These are phyloP conservation scores for Ophiostoma perfectum DNA, from an alignment of 2,329 filamentous ascomycete species.

Conservation along the genomic window DNA sequence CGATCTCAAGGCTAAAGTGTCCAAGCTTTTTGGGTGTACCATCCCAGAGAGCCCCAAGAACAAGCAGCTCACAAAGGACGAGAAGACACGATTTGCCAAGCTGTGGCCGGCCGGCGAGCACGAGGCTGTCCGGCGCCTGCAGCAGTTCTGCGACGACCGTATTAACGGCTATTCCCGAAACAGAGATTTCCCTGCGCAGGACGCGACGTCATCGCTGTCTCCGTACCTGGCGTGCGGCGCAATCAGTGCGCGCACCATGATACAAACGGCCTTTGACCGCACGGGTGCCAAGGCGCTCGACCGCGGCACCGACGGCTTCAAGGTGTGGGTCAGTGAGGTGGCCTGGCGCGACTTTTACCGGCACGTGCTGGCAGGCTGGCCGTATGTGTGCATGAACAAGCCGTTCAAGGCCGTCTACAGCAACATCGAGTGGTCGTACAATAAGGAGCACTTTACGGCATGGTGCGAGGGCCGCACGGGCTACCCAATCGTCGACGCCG, in stretches of 20 bases:
- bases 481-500: slow-evolving; percentile 78
- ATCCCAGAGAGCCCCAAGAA: slow-evolving; percentile 59
- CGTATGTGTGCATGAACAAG: slow-evolving; percentile 67
- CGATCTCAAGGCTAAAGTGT: slow-evolving; percentile 40
- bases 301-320: slow-evolving; percentile 59
- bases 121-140: slow-evolving; percentile 59
- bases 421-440: slow-evolving; percentile 76
- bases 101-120: slow-evolving; percentile 54
- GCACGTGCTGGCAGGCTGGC: slow-evolving; percentile 79
- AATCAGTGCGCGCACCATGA: slow-evolving; percentile 59
- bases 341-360: slow-evolving; percentile 88
- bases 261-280: slow-evolving; percentile 53
- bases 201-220: slow-evolving; percentile 63
- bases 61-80: slow-evolving; percentile 55
- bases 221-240: slow-evolving; percentile 65
- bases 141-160: slow-evolving; percentile 56
- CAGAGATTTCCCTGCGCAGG: slow-evolving; percentile 60
- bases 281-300: slow-evolving; percentile 63
- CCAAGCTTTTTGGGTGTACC: slow-evolving; percentile 51
- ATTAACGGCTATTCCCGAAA: slow-evolving; percentile 27
- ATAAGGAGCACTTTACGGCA: slow-evolving; percentile 59
- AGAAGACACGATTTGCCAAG: slow-evolving; percentile 50
- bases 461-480: slow-evolving; percentile 74
- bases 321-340: slow-evolving; percentile 73
- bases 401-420: slow-evolving; percentile 75